phyloP scores from a whole-genome alignment of 163 green algal species.

The Trebouxia gelatinosa region DNA sequence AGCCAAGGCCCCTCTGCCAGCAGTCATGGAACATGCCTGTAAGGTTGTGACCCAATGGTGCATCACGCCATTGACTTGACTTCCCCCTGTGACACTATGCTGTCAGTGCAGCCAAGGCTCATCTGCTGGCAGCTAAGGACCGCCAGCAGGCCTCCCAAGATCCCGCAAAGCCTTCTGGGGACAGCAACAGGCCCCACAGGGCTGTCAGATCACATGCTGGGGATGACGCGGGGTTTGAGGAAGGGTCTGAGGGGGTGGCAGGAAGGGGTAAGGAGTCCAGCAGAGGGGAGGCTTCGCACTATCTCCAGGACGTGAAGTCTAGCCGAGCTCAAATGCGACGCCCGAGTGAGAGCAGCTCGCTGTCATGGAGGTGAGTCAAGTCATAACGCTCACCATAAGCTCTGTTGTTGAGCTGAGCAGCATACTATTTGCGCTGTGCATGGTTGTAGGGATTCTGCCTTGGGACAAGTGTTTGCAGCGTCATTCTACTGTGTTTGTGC shows the following conservation, averaged over 20 bases:
- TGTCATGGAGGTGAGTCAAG: conserved; percentile 31
- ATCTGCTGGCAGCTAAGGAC: conserved; percentile 57
- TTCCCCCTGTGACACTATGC: too few relatives aligned
- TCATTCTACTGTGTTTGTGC: too few relatives aligned
- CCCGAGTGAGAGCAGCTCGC: conserved; percentile 14
- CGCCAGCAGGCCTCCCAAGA: too few relatives aligned
- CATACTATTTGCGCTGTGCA: not conserved
- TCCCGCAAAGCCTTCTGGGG: too few relatives aligned
- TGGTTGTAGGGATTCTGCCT: not conserved
- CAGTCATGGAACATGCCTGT: too few relatives aligned
- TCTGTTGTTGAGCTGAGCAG: not conserved
- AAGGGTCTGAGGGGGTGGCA: too few relatives aligned
- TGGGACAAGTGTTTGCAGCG: not conserved
- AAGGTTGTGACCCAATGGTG: too few relatives aligned
- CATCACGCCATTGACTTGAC: too few relatives aligned
- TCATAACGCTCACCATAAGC: not conserved
- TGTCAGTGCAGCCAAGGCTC: conserved; percentile 61
- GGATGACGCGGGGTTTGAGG: conserved; percentile 26
- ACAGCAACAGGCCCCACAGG: too few relatives aligned
- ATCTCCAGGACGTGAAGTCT: conserved; percentile 50
- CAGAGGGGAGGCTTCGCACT: conserved; percentile 15
- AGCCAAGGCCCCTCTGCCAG: too few relatives aligned
- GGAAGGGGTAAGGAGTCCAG: not conserved
- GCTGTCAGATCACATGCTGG: not conserved
- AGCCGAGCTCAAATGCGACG: conserved; percentile 46